Evolutionary conservation across 441 rosid species (phyloP).

Genomic region (Metrosideros polymorpha): DNA sequence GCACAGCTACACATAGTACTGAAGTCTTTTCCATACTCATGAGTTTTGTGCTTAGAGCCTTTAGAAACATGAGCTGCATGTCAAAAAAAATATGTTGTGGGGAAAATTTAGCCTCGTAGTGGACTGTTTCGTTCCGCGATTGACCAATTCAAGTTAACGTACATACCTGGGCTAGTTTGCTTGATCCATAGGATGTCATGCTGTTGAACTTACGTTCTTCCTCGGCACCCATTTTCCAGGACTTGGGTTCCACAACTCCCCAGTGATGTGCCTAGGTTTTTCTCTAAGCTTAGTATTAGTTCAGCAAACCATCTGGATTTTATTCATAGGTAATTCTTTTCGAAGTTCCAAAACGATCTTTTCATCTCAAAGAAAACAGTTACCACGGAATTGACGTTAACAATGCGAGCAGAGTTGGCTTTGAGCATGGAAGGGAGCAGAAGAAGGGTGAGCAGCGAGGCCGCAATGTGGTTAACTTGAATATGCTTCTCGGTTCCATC

Average conservation of each 20-base stretch:
- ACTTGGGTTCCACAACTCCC: background rate
- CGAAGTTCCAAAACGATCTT: background rate
- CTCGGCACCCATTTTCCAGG: background rate
- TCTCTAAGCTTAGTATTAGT: background rate
- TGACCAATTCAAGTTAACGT: background rate
- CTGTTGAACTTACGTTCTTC: background rate
- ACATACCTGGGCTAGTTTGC: background rate
- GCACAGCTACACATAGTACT: background rate
- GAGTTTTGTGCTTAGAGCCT: background rate
- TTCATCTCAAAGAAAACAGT: background rate
- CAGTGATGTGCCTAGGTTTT: background rate
- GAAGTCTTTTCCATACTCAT: background rate
- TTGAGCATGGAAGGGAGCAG: background rate
- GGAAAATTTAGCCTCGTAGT: background rate
- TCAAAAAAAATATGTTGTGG: background rate
- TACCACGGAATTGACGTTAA: background rate
- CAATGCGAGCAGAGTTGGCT: background rate
- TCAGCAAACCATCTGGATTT: background rate
- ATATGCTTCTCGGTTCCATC: background rate
- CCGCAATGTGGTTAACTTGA: background rate
- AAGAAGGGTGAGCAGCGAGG: background rate
- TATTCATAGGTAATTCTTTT: background rate
- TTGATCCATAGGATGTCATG: background rate
- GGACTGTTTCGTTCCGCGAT: background rate
- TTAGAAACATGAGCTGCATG: background rate